These are phyloP conservation scores for Prasinococcaceae sp. DNA, from an alignment of 139 green algal species.

Conservation along the genomic window DNA sequence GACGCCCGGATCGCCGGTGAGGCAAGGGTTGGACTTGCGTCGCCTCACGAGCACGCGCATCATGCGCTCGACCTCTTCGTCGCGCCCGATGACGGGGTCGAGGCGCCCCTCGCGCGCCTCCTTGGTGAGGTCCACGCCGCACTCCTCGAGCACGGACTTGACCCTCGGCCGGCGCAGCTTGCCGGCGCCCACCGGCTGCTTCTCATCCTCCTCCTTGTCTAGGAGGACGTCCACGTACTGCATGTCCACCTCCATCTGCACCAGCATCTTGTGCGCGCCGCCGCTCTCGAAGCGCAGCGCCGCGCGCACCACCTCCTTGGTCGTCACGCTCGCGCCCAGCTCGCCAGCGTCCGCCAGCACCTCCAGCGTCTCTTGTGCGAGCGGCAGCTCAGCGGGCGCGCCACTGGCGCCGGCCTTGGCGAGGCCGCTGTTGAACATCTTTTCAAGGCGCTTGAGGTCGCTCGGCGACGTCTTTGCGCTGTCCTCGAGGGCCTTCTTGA, in stretches of 20 bases:
- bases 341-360: too few relatives aligned
- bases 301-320: background rate
- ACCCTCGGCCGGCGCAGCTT: conserved; percentile 2
- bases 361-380: too few relatives aligned
- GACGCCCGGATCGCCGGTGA: conserved; percentile 19
- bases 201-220: background rate
- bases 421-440: too few relatives aligned
- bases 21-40: conserved; percentile 20
- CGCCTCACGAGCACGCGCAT: conserved; percentile 18
- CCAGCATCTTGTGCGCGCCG: background rate
- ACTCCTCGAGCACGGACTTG: conserved; percentile 10
- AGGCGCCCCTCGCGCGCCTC: conserved; percentile 2
- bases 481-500: background rate
- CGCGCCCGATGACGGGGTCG: conserved; percentile 15
- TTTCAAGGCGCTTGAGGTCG: background rate
- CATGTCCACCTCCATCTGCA: background rate
- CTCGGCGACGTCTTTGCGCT: background rate
- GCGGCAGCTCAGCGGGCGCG: too few relatives aligned
- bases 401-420: too few relatives aligned
- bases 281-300: background rate
- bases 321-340: background rate
- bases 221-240: background rate
- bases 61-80: conserved; percentile 15
- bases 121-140: conserved; percentile 2
- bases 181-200: background rate